These are phyloP conservation scores for Diutina catenulata DNA, from an alignment of 1,139 yeast species.

Conservation along the genomic window DNA sequence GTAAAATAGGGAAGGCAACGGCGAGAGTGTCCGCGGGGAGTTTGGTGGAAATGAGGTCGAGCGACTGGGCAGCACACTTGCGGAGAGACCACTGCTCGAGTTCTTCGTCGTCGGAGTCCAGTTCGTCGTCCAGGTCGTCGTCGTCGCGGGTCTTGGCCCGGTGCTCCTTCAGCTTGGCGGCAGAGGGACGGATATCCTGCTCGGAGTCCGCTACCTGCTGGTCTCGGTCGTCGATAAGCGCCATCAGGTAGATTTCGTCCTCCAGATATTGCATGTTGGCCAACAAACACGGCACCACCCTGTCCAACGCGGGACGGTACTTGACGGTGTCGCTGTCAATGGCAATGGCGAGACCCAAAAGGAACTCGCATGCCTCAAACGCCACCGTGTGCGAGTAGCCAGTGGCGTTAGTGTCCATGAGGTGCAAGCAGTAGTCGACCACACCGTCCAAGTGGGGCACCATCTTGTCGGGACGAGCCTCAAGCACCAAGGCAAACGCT, in stretches of 20 bases:
- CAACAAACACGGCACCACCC: conserved; percentile 63
- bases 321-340: conserved; percentile 35
- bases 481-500: conserved; percentile 64
- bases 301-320: conserved; percentile 44
- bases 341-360: conserved; percentile 53
- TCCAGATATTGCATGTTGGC: conserved; percentile 83
- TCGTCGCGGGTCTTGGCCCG: conserved; percentile 36
- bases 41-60: conserved; percentile 65
- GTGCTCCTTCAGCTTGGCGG: conserved; percentile 58
- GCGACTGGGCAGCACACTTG: conserved; percentile 88
- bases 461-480: conserved; percentile 70
- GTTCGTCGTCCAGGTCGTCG: conserved; percentile 45
- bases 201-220: conserved; percentile 67
- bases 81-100: conserved; percentile 81
- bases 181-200: conserved; percentile 77
- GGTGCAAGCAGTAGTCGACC: conserved; percentile 70
- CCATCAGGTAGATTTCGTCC: conserved; percentile 63
- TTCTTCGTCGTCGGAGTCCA: conserved; percentile 32
- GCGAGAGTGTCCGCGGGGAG: conserved; percentile 59
- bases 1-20: conserved; percentile 63
- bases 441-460: conserved; percentile 78
- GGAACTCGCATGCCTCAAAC: conserved; percentile 86
- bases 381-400: conserved; percentile 64
- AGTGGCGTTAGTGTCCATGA: conserved; percentile 31
- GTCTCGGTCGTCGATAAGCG: conserved; percentile 59